phyloP scores from a whole-genome alignment of 805 yeast genomes.

The Pichia exigua region DNA sequence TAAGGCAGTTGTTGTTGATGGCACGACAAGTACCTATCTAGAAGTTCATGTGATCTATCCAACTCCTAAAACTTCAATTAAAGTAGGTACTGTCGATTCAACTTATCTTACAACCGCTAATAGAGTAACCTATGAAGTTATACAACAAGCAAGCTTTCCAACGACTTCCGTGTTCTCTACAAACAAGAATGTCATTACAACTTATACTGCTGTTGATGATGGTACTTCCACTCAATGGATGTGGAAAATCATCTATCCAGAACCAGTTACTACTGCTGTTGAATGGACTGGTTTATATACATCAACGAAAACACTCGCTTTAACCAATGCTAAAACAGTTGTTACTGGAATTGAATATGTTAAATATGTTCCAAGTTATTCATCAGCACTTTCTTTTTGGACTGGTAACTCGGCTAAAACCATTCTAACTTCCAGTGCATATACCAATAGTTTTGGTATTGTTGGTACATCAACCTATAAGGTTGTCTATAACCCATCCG shows the following conservation, averaged over 20 bases:
- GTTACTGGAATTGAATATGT: neutral
- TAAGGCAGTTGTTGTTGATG: neutral
- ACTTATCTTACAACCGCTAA: neutral
- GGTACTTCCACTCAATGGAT: neutral
- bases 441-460: constrained; percentile 1
- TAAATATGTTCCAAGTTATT: constrained; percentile 2
- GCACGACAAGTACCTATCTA: neutral
- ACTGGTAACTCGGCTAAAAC: neutral
- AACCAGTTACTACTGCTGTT: neutral
- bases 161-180: neutral
- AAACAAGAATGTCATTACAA: neutral
- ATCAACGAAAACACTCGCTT: neutral
- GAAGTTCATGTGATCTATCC: neutral
- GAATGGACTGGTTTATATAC: neutral
- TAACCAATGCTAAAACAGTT: neutral
- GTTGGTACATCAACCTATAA: neutral
- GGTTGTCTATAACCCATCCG: constrained; percentile 1
- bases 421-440: neutral
- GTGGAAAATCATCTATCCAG: neutral
- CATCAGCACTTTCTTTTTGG: constrained; percentile 3
- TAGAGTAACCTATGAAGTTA: neutral
- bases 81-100: neutral
- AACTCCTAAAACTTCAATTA: neutral
- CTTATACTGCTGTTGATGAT: neutral
- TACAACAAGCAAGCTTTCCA: neutral